phyloP scores from a whole-genome alignment of 257 asterid genomes.

The Solanum rostratum region DNA sequence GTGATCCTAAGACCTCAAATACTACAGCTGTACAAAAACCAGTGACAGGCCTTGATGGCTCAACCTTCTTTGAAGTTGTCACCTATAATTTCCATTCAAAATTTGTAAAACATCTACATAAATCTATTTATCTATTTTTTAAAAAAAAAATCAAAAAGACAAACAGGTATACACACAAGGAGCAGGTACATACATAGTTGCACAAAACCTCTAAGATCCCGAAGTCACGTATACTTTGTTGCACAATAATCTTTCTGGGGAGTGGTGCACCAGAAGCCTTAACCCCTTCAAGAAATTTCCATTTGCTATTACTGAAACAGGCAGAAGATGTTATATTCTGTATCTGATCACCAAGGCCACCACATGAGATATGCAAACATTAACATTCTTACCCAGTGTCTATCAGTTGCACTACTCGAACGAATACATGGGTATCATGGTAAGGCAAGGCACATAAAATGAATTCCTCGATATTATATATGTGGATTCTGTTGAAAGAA shows the following conservation, averaged over 20 bases:
- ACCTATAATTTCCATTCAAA: slow-evolving; percentile 38
- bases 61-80: slow-evolving; percentile 43
- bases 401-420: slow-evolving; percentile 59
- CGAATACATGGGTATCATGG: slow-evolving; percentile 81
- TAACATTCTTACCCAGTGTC: slow-evolving; percentile 43
- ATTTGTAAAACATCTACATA: slow-evolving; percentile 3
- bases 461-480: slow-evolving; percentile 59
- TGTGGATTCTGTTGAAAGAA: slow-evolving; percentile 47
- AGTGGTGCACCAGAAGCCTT: slow-evolving; percentile 72
- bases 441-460: slow-evolving; percentile 80
- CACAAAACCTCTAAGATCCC: slow-evolving; percentile 77
- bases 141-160: background rate
- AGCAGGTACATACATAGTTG: slow-evolving; percentile 44
- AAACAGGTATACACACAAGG: background rate
- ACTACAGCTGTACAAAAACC: slow-evolving; percentile 74
- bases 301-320: slow-evolving; percentile 57
- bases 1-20: slow-evolving; percentile 66
- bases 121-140: background rate
- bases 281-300: slow-evolving; percentile 92
- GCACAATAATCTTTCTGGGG: slow-evolving; percentile 78
- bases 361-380: background rate
- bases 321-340: background rate
- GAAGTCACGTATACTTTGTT: slow-evolving; percentile 60
- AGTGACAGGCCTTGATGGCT: slow-evolving; percentile 45
- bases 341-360: background rate